Base-by-base conservation (phyloP, 805 yeast genomes). In the Saccharomycopsis sp. region DNA sequence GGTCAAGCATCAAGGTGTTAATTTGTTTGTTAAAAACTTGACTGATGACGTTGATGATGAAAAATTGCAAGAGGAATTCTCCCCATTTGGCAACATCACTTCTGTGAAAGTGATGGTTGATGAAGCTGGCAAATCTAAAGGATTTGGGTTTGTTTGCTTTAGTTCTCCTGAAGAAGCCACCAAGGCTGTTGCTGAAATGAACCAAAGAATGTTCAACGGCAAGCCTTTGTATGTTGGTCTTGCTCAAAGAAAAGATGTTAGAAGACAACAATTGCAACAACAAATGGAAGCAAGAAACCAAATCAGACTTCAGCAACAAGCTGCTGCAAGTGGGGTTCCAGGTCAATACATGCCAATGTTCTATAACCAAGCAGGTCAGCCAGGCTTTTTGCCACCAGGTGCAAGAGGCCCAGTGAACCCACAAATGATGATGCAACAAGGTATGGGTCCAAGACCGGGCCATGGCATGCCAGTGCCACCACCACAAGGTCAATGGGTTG, bases 101-200 rank as follows among this genome's bases (percentile, higher is more conserved):
- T 85, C 96, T 47, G 96, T 88, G 54, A 87, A 83, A 69, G 94
- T 89, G 53, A 89, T 92, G 96, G 77, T 81, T 57, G 95, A 85
- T 61, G 96, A 88, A 57, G 64, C 76, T 49, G 96, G 95, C 56
- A 86, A 86, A 69, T 86, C 96, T 50, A 89, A 85, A 73, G 97
- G 97, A 53, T 92, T 92, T 63, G 98, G 98, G 60, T 92, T 92
- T 63, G 98, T 92, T 55, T 87, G 98, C 70, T 92, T 80, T 82
- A 78, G 95, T 43, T 67, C 92, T 51, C 96, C 97, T 60, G 98
- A 92, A 67, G 98, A 92, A 77, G 98, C 98, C 54, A 84, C 95
- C 58, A 87, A 86, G 71, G 98, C 98, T 52, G 86, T 89, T 63
- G 75, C 89, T 55, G 98, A 89, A 73, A 88, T 89, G 95, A 87